Conservation (phyloP, 2,329 filamentous ascomycete species). For the Ceratocystis variospora region DNA sequence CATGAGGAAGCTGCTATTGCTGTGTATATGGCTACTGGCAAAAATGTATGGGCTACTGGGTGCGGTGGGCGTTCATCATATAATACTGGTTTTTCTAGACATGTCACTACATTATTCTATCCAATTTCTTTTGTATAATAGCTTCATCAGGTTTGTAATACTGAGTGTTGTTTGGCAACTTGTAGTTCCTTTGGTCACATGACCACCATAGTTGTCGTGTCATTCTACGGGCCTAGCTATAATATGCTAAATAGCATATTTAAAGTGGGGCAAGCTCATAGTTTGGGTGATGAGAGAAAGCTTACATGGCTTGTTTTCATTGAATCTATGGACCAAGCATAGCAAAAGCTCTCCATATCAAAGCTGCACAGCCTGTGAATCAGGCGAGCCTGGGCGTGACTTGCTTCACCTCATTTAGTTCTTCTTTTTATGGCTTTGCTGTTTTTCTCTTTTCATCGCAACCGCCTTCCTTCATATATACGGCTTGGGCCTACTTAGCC, state of each 20-base stretch:
- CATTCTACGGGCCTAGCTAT: neutral
- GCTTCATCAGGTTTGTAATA: neutral
- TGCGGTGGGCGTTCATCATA: constrained; percentile 11
- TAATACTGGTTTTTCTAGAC: constrained; percentile 15
- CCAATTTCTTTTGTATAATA: neutral
- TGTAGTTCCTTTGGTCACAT: neutral
- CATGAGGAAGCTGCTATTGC: neutral
- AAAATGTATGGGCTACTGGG: constrained; percentile 17
- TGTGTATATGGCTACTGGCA: constrained; percentile 8
- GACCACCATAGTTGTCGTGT: neutral
- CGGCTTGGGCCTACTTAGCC: neutral
- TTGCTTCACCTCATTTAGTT: neutral
- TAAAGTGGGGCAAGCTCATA: neutral
- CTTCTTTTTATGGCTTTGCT: no score
- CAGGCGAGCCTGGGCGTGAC: neutral
- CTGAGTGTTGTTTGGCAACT: neutral
- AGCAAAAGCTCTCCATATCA: neutral
- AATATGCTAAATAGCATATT: neutral
- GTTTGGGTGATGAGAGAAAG: neutral
- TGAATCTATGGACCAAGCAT: neutral
- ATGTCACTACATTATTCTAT: neutral
- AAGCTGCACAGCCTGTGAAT: neutral
- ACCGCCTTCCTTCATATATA: neutral
- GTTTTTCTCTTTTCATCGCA: neutral
- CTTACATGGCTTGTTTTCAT: neutral